phyloP scores from a whole-genome alignment of 23 red algal species.

The Pyropia haitanensis region DNA sequence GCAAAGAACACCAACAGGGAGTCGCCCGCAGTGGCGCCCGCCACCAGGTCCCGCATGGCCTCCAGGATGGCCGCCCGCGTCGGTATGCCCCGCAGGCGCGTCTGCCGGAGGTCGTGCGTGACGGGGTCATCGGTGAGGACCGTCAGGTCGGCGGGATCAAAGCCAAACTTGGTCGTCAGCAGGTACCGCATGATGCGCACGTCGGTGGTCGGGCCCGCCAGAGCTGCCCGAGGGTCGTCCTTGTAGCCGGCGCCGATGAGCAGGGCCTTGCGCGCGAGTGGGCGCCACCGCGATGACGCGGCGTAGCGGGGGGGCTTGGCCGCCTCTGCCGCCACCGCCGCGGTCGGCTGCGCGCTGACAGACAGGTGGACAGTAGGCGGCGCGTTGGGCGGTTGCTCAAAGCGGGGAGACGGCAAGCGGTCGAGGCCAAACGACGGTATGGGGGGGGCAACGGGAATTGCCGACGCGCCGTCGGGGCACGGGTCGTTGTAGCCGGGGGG shows the following conservation, averaged over 20 bases:
- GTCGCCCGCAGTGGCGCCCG: constrained; percentile 11
- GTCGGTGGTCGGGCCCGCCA: constrained; percentile 33
- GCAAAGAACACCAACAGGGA: constrained; percentile 47
- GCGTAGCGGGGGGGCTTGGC: no score
- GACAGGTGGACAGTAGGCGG: no score
- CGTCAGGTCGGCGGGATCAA: constrained; percentile 24
- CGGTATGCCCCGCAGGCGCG: constrained; percentile 10
- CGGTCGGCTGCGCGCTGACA: no score
- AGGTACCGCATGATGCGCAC: constrained; percentile 47
- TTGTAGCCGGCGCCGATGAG: constrained; percentile 48
- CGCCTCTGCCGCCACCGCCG: no score
- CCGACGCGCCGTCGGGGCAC: no score
- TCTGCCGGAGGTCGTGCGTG: constrained; percentile 9
- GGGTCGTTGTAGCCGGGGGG: no score
- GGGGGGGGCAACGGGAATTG: no score
- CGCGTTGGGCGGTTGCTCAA: no score
- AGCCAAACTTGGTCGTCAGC: constrained; percentile 33
- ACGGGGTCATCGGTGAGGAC: constrained; percentile 40
- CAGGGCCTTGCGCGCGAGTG: constrained; percentile 5
- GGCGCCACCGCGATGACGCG: no score
- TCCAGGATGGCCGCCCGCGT: constrained; percentile 31
- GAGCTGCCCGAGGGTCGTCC: constrained; percentile 12
- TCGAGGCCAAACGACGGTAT: no score
- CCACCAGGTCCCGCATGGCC: constrained; percentile 41
- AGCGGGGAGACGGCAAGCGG: no score